Base-by-base conservation (phyloP, 306 rosid genomes). In the Prunus mume region DNA sequence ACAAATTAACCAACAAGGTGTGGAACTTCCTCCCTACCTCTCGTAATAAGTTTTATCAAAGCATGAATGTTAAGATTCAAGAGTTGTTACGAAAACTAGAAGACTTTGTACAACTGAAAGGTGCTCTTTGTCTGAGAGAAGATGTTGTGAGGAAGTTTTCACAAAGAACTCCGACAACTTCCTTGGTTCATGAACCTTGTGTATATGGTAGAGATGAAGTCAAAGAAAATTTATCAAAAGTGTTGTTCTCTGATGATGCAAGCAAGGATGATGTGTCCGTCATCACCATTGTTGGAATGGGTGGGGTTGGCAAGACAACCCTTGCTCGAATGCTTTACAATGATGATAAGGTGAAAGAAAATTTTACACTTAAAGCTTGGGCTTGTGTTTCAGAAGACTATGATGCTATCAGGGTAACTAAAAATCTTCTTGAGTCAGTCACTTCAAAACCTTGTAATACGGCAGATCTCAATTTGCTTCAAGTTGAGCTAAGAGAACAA, bases 301-400 rank as follows among this genome's bases (percentile, higher is more conserved):
- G 65, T 4, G 65, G 65, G 7, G 34, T 58, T 58, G 65, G 65
- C 24, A 70, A 70, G 34, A 70, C 74, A 15, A 51, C 74, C 24
- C 74, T 70, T 50, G 61, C 74, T 11, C 74, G 27, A 2, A 24
- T 70, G 17, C n/a, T 70, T 28, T 70, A 51, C 20, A 70, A 51
- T 18, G 62, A 70, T 1, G 46, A 70, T 1, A 27, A 0, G 2
- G 24, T 69, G 46, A 50, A 50, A 28, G 56, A 2, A 12, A 22
- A 25, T 51, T 69, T 69, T 46, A 4, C 14, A 1, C 0, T 69
- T 17, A 9, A 19, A 18, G 45, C 61, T 17, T 50, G 74, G 74
- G 58, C 20, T 5, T 69, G 60, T 25, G 45, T 69, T 18, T 49
- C 46, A 1, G n/a, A 69, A 17, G 43, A 51, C 0, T 69, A 24